Evolutionary conservation across 2,329 filamentous ascomycete species (phyloP), one percentile per base, ranked within the genome.

Genomic region (Aspergillus quadrilineatus): DNA sequence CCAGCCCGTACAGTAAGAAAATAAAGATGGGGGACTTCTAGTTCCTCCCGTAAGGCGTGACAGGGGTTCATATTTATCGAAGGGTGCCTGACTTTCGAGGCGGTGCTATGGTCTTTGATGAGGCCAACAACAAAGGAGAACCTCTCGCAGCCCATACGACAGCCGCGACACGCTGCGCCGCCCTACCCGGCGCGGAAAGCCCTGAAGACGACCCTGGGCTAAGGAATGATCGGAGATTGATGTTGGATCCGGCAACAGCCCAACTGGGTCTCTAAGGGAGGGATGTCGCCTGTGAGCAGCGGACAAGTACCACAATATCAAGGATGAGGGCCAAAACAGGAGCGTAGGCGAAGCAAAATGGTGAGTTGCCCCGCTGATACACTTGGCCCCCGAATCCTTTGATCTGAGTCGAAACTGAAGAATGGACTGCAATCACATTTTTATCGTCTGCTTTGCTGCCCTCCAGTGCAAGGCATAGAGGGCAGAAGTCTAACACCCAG

Each of bases 341-440:
- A 5, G 26, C 5, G 26, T 28, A 45, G 36, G 50, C 36, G 36
- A 39, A 39, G 32, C 41, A 42, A 53, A 53, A n/a, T 53, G 50
- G 41, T 52, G 50, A 37, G 36, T 53, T 39, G 50, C 42, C 50
- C 50, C 42, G 50, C 50, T 37, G 50, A 53, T 17, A 43, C 28
- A 46, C 50, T 53, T 53, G 30, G 50, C 50, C 50, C 47, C 50
- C 50, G 42, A 52, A 52, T 52, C 50, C 50, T 52, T 52, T 43
- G n/a, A 36, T 22, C 22, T 30, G 28, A 29, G 29, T 17, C 44
- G 44, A 14, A 28, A 22, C 15, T 9, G 15, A 12, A 43, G 10
- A 43, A 22, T 43, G 7, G 41, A 43, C 22, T 28, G 15, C 28
- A 47, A 32, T 22, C 30, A 47, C n/a, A 47, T 17, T n/a, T 17